These are phyloP conservation scores for Trichomonas gallinae DNA, from an alignment of 208 protist genomes.

Conservation along the genomic window DNA sequence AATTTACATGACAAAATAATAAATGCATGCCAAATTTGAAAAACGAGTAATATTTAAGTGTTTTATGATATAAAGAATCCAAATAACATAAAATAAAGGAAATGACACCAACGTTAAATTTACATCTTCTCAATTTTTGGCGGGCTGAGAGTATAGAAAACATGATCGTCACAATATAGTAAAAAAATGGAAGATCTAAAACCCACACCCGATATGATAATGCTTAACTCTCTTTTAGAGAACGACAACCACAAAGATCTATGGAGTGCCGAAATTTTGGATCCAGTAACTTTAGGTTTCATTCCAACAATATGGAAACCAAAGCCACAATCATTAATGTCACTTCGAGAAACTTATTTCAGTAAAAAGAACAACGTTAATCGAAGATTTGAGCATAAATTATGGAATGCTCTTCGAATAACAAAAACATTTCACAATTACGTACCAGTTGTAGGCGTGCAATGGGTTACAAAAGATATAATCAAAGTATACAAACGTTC, in stretches of 20 bases:
- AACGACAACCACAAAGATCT: not conserved
- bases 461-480: not conserved
- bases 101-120: no score
- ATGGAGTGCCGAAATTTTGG: not conserved
- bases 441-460: not conserved
- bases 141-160: not conserved
- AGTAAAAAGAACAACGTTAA: not conserved
- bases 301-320: not conserved
- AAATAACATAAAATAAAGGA: no score
- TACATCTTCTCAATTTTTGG: not conserved
- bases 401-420: not conserved
- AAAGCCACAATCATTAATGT: not conserved
- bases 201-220: not conserved
- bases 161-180: not conserved
- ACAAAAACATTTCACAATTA: not conserved
- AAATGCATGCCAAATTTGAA: no score
- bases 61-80: no score
- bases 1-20: no score
- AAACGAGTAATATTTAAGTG: no score
- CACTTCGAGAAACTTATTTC: not conserved
- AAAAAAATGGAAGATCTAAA: not conserved
- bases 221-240: not conserved
- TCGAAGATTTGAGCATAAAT: constrained; percentile 2
- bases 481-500: not conserved
- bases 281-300: not conserved